Evolutionary conservation across 768 basidiomycete species (phyloP), one percentile per base, ranked within the genome.

Genomic region (Holtermanniella nyarrowii): DNA sequence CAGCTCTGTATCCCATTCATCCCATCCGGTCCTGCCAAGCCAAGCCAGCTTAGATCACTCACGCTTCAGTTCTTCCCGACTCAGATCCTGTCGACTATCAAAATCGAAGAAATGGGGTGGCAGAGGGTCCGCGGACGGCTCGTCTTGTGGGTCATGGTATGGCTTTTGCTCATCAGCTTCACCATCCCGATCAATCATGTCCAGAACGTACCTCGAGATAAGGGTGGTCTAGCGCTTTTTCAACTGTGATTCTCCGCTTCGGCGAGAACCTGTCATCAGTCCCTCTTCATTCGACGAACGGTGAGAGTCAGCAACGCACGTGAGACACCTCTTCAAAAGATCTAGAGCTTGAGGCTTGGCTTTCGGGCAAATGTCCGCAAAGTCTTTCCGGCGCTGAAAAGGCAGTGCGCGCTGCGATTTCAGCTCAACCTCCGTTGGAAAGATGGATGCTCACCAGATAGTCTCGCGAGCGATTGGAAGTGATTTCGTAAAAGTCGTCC

Each of bases 401-500:
- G 88, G 88, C 14, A 93, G 75, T 0, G 88, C 85, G 1, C 89
- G 82, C 59, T 60, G 44, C 40, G 21, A 27, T 26, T 46, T 7
- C 1, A 26, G 20, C 26, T 25, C 16, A 7, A 16, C 31, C 7
- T 40, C 18, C 14, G 43, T 20, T 26, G 12, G 42, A 5, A 46
- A 16, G 13, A 11, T 26, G 5, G 31, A 49, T 37, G 31, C 60
- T 49, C 42, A 66, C 65, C 52, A 91, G 84, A 62, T 89, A 90
- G 65, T 90, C 88, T 48, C 88, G 48, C 20, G 25, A 56, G 37
- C 21, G 21, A 46, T 4, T 75, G 3, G 86, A 85, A 18, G 82
- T 86, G 65, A 93, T 93, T 4, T 87, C 88, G 58, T 93, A 88
- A 69, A 95, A 93, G 65, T 95, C 90, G 62, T 95, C 91, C 65